Evolutionary conservation across 768 basidiomycete species (phyloP), one percentile per base, ranked within the genome.

Genomic region (Gautieria morchelliformis): DNA sequence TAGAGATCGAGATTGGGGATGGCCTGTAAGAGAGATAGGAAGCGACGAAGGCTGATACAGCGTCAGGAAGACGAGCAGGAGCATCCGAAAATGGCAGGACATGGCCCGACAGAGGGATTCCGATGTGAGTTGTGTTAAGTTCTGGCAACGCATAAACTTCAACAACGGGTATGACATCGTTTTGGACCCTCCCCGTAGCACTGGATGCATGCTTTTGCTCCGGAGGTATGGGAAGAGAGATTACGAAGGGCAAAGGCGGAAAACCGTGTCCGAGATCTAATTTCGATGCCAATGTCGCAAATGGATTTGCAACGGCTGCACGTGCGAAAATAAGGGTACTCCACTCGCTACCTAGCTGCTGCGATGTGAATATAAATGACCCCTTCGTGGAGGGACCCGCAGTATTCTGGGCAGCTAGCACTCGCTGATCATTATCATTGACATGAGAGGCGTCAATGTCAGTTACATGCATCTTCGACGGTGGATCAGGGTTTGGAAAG

Each of bases 21-120:
- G 71, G 66, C 61, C 75, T 58, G 14, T 75, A 80, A 5, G 83
- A 80, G 39, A 89, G 75, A 64, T 84, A 89, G 41, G 77, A 76
- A 19, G 78, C 73, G n/a, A 86, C 69, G 70, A 90, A 84, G 10
- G 71, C 62, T 5, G 86, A 87, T 47, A 90, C 56, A 55, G 60
- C 58, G 45, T 35, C 56, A 37, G 53, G 40, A 15, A 48, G 17
- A 35, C 48, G 20, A 44, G 56, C 8, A 20, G 53, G 44, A 22
- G 56, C 33, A 40, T 57, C 47, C 8, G 47, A 39, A 20, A 57
- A 15, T 17, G 56, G 56, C 24, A 57, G 37, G 11, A 57, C 32
- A 49, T 47, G 30, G 33, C 56, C 56, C 46, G 37, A 57, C 1
- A 57, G 14, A 20, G 56, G 47, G 20, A 57, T 48, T 19, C 27